Conservation (phyloP, 768 basidiomycete genomes). For the Crucibulum laeve region DNA sequence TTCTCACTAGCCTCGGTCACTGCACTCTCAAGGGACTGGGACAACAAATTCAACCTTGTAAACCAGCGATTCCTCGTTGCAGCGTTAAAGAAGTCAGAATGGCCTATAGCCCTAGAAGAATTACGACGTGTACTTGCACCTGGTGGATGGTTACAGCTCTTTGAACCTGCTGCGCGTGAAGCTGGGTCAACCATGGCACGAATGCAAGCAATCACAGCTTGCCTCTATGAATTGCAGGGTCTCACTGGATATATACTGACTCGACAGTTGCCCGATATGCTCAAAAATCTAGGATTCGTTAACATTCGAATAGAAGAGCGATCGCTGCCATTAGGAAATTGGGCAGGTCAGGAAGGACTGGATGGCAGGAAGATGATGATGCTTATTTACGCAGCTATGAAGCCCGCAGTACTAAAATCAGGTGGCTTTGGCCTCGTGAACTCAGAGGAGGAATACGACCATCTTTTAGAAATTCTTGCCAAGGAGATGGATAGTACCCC, state of each 20-base stretch:
- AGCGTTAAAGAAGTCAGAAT: neutral
- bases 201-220: neutral
- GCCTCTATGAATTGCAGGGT: neutral
- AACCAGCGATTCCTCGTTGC: constrained; percentile 1
- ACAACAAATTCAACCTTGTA: neutral
- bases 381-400: neutral
- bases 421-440: constrained; percentile 1
- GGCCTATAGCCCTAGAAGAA: neutral
- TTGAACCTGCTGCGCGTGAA: neutral
- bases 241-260: neutral
- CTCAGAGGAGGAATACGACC: neutral
- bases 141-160: constrained; percentile 3
- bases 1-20: too few species aligned
- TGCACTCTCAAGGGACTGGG: constrained; percentile 1
- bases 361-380: neutral
- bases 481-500: neutral
- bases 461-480: neutral
- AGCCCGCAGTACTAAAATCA: neutral
- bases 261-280: neutral
- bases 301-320: neutral
- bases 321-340: neutral
- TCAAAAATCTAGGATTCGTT: neutral
- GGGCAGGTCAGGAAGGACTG: neutral
- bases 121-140: constrained; percentile 1
- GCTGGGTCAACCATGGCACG: neutral